Percentiles rank a stretch among this genome's conserved stretches.
Conservation (phyloP, 163 green algal genomes). For the Scenedesmus sp. region DNA sequence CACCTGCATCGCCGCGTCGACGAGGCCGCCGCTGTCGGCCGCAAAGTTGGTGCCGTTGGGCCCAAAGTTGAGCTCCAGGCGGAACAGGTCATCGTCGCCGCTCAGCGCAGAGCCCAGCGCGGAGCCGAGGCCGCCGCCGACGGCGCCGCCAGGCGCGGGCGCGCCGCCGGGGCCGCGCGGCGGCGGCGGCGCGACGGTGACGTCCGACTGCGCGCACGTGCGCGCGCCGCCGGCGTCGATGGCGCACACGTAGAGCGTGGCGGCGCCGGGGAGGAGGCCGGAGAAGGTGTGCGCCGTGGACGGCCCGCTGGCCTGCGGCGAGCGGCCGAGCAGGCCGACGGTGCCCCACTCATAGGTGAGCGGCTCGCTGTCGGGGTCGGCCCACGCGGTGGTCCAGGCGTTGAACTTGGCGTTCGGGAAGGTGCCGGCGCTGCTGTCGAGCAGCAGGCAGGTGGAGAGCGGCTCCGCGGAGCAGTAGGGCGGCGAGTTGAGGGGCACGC, state of each 20-base stretch:
- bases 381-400: conserved; percentile 3
- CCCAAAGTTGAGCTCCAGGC: background rate
- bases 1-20: conserved; percentile 16
- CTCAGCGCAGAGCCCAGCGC: too few species aligned
- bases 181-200: background rate
- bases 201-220: background rate
- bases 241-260: conserved; percentile 23
- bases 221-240: conserved; percentile 12
- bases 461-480: conserved; percentile 21
- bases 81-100: background rate
- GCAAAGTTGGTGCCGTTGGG: background rate
- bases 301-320: background rate
- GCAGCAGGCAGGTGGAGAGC: background rate
- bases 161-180: too few species aligned
- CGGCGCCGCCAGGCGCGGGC: too few species aligned
- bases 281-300: conserved; percentile 2
- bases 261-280: background rate
- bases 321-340: background rate
- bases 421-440: background rate
- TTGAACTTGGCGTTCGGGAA: background rate
- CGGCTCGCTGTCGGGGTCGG: background rate
- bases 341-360: conserved; percentile 15
- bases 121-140: too few species aligned
- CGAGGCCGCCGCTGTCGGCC: background rate
- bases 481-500: background rate